Evolutionary conservation across 352 stramenopile genomes (phyloP).

Genomic region (Phytophthora hybrid): DNA sequence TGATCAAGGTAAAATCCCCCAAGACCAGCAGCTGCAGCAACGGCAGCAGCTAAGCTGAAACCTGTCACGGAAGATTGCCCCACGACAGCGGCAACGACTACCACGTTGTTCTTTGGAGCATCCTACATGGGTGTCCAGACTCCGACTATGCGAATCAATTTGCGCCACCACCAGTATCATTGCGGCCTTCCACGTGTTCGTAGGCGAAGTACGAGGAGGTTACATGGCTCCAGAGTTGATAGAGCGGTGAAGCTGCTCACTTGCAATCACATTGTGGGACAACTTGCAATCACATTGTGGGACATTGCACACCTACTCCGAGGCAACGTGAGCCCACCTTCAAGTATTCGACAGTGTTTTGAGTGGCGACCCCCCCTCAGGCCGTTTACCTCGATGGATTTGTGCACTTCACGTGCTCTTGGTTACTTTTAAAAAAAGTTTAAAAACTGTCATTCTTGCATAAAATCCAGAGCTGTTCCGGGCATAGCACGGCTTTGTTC

Average conservation of each 20-base stretch:
- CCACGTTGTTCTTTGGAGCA: constrained; percentile 34
- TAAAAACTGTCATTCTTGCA: no score
- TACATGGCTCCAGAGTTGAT: constrained; percentile 90
- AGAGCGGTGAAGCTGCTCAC: constrained; percentile 64
- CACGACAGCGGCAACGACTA: constrained; percentile 27
- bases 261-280: constrained; percentile 84
- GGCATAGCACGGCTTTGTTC: no score
- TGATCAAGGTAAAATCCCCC: constrained; percentile 13
- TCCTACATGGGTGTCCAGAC: constrained; percentile 32
- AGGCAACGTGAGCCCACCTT: constrained; percentile 65
- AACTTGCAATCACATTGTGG: no score
- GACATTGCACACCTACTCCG: constrained; percentile 78
- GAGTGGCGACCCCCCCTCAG: constrained; percentile 59
- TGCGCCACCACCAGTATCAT: constrained; percentile 18
- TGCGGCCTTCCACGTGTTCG: constrained; percentile 42
- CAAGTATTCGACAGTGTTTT: constrained; percentile 79
- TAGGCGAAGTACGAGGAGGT: constrained; percentile 63
- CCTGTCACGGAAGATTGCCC: constrained; percentile 15
- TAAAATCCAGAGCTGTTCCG: no score
- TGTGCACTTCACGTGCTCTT: no score
- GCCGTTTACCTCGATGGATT: no score
- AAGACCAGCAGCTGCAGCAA: constrained; percentile 24
- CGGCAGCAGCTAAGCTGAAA: constrained; percentile 40
- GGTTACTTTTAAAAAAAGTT: no score
- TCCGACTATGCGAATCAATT: constrained; percentile 24